These are phyloP conservation scores for Agarophyton chilense DNA, from an alignment of 23 red algal species.

Conservation along the genomic window DNA sequence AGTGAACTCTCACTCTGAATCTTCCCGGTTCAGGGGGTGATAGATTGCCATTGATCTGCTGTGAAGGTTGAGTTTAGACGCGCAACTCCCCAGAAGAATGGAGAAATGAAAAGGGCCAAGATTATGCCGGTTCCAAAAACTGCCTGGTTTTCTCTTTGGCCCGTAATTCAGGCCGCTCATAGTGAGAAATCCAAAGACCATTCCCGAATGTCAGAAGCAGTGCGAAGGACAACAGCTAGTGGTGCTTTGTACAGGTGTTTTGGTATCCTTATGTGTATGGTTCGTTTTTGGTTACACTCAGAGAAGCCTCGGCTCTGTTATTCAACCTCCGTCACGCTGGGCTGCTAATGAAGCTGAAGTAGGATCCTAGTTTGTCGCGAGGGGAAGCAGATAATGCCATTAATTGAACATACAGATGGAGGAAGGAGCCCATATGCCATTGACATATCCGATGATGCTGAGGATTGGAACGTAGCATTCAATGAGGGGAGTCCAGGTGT, in stretches of 20 bases:
- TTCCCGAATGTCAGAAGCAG: not conserved
- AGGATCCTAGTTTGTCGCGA: not conserved
- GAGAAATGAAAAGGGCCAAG: not conserved
- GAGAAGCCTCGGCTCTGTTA: not conserved
- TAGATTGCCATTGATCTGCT: too few species aligned
- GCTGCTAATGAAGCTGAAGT: not conserved
- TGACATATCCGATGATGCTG: not conserved
- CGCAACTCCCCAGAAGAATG: too few species aligned
- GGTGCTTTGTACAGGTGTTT: not conserved
- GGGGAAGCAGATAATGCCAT: not conserved
- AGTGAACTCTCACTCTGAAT: not conserved
- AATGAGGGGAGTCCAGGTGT: conserved; percentile 5
- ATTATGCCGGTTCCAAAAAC: not conserved
- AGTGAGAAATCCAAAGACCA: not conserved
- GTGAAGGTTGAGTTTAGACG: too few species aligned
- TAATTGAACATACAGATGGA: not conserved
- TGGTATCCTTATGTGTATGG: not conserved
- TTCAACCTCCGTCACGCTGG: not conserved
- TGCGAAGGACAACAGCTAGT: not conserved
- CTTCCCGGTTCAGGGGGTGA: not conserved
- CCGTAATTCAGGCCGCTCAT: not conserved
- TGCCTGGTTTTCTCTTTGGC: not conserved
- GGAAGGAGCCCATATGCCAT: not conserved
- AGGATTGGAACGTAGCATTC: not conserved
- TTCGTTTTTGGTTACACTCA: not conserved